Evolutionary conservation across 2,329 filamentous ascomycete species (phyloP), one percentile per base, ranked within the genome.

Genomic region (Trichophaea hybrida): DNA sequence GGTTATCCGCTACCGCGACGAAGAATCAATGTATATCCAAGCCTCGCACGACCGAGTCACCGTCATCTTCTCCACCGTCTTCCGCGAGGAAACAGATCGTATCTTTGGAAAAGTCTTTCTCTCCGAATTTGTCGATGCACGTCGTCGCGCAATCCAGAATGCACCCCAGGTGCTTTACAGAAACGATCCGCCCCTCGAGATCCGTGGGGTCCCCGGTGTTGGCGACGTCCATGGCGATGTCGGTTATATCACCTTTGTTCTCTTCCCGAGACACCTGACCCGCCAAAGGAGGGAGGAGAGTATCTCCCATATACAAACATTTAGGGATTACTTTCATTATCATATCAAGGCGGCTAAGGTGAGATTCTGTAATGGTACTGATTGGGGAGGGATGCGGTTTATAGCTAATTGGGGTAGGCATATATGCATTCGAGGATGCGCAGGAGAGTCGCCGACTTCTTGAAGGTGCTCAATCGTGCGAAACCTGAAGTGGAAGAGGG

Each of bases 261-360:
- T 98, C 48, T 98, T 98, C 77, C 91, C 93, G 51, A 85, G 93
- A 65, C 94, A 99, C 74, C 78, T 99, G 66, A 91, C 89, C 12
- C 40, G 50, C 31, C 40, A 48, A 17, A 82, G 89, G 71, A 88
- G 94, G 76, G 85, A 87, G 62, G 90, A 96, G 67, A 90, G 94
- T 72, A 98, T 99, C 68, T 96, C 90, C 55, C 94, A 98, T 73
- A 97, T 99, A 69, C 94, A 99, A 75, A 99, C 93, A 12, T 98
- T 98, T 86, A 87, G 93, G 67, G 93, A 98, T 72, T 98, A 98
- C 75, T 98, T 99, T 79, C 93, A 99, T 74, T 99, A 99, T 74
- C 93, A 98, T 74, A 98, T 98, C 75, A 98, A 98, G 76, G 94
- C 93, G 34, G 96, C 90, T 64, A 98, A 98, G 78, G 81, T 83